Percentiles rank a stretch among this genome's conserved stretches.
Conservation (phyloP, 2,329 filamentous ascomycete genomes). For the Chaetomium sp. region DNA sequence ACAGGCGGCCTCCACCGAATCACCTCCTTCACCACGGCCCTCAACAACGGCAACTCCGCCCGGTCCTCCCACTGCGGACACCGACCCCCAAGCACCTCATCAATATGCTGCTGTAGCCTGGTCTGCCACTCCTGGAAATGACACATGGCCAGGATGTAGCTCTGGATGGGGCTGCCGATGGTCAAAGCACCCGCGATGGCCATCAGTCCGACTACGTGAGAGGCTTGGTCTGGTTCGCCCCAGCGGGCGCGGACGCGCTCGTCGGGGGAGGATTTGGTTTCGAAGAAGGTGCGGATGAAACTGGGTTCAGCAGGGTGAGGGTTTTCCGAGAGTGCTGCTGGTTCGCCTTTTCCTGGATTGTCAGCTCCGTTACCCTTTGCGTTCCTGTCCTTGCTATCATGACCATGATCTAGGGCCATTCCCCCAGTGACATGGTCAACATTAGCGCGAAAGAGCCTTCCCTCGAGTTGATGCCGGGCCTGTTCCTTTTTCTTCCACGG, state of each 20-base stretch:
- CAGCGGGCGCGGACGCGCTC: conserved; percentile 26
- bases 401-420: conserved; percentile 8
- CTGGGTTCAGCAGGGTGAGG: conserved; percentile 29
- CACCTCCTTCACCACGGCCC: conserved; percentile 45
- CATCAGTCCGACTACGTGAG: conserved; percentile 42
- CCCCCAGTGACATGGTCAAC: conserved; percentile 32
- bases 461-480: conserved; percentile 35
- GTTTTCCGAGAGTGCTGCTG: no score
- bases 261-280: conserved; percentile 20
- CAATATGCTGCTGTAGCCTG: conserved; percentile 41
- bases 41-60: conserved; percentile 39
- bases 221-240: conserved; percentile 33
- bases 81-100: conserved; percentile 35
- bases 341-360: no score
- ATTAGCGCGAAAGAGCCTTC: conserved; percentile 32
- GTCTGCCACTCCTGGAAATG: conserved; percentile 28
- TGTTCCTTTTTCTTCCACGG: conserved; percentile 42
- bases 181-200: conserved; percentile 41
- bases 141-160: conserved; percentile 33
- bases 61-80: conserved; percentile 43
- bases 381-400: no score
- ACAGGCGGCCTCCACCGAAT: conserved; percentile 50
- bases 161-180: conserved; percentile 40
- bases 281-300: conserved; percentile 37
- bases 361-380: no score